Percentiles rank a stretch among this genome's conserved stretches.
phyloP scores from a whole-genome alignment of 345 rosid species.

The Acer negundo region DNA sequence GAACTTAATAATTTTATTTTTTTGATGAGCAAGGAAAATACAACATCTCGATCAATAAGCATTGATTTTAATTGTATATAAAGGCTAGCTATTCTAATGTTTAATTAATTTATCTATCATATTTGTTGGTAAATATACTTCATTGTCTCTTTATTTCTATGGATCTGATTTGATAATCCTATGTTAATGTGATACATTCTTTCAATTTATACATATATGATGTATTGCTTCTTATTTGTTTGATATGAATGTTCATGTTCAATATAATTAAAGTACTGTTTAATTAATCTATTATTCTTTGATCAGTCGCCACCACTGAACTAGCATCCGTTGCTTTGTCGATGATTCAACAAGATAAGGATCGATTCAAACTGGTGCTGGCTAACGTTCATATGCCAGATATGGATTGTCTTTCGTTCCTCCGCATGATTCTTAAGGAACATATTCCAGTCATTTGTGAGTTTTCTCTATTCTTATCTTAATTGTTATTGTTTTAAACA shows the following conservation, averaged over 20 bases:
- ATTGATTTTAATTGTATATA: background rate
- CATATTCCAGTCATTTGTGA: constrained; percentile 44
- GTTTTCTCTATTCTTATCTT: constrained; percentile 3
- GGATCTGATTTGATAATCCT: too few relatives aligned
- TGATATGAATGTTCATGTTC: background rate
- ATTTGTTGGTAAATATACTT: background rate
- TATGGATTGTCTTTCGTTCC: constrained; percentile 27
- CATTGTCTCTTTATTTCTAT: background rate
- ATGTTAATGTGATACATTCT: too few relatives aligned
- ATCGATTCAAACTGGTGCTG: constrained; percentile 41
- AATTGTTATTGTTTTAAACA: too few relatives aligned
- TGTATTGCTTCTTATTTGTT: too few relatives aligned
- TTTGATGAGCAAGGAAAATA: background rate
- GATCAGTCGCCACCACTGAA: constrained; percentile 41
- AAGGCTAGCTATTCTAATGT: background rate
- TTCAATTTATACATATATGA: too few relatives aligned
- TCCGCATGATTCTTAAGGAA: constrained; percentile 10
- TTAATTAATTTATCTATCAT: too few relatives aligned
- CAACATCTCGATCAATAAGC: background rate
- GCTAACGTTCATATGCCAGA: constrained; percentile 36
- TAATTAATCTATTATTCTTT: background rate
- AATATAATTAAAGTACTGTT: background rate
- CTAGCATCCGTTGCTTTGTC: constrained; percentile 32
- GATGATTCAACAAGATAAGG: constrained; percentile 25
- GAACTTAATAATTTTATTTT: background rate